A percentile compares a stretch with the other conserved stretches of the same genome.
These are phyloP conservation scores for Tolypocladium inflatum DNA, from an alignment of 2,329 filamentous ascomycete species.

Conservation along the genomic window DNA sequence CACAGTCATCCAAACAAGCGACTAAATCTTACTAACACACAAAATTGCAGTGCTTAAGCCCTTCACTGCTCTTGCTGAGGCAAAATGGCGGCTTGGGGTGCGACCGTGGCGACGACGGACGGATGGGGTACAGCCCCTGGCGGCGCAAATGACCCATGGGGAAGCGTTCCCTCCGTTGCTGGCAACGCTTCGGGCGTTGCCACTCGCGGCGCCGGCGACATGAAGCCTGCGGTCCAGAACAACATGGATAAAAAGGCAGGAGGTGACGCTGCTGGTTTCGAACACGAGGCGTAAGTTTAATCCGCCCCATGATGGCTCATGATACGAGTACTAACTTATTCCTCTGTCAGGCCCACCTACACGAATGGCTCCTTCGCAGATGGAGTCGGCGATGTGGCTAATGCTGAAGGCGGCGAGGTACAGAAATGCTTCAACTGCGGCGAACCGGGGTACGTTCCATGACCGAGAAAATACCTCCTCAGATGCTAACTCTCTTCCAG, in stretches of 20 bases:
- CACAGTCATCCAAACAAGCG: not conserved
- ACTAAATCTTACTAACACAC: not conserved
- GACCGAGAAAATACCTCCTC: not conserved
- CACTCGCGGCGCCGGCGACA: not conserved
- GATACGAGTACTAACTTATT: not conserved
- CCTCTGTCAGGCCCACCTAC: not conserved
- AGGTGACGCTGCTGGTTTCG: not conserved
- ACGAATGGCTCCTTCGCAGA: not conserved
- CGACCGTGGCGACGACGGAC: not conserved
- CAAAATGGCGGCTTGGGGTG: constrained; percentile 3
- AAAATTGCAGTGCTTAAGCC: not conserved
- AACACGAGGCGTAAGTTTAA: not conserved
- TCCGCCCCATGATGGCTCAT: not conserved
- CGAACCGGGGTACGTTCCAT: constrained; percentile 20
- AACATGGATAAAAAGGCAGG: not conserved
- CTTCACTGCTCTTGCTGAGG: not conserved
- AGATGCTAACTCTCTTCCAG: constrained; percentile 9
- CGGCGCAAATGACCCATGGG: not conserved
- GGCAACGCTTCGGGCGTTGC: not conserved
- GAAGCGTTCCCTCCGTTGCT: not conserved
- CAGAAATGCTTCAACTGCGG: constrained; percentile 26
- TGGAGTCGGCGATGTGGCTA: not conserved
- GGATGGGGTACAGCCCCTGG: constrained; percentile 1
- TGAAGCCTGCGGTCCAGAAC: not conserved
- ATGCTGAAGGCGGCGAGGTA: not conserved